Percentiles rank a stretch among this genome's conserved stretches.
These are phyloP conservation scores for Neurospora sp. DNA, from an alignment of 2,329 filamentous ascomycete genomes.

Conservation along the genomic window DNA sequence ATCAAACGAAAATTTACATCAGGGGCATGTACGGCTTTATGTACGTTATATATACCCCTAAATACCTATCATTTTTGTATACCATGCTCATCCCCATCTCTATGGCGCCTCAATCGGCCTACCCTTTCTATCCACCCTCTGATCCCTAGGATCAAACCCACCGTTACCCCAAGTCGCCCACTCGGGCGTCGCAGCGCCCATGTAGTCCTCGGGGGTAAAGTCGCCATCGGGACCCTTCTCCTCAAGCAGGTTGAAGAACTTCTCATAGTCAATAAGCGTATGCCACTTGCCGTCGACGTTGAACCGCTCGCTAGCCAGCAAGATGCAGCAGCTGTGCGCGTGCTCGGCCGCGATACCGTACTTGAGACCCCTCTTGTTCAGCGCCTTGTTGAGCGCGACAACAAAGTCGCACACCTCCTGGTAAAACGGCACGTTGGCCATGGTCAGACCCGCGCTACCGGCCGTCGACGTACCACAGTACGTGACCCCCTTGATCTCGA, in stretches of 20 bases:
- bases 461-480: constrained; percentile 89
- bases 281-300: constrained; percentile 71
- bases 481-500: constrained; percentile 94
- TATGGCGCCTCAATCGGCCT: constrained; percentile 44
- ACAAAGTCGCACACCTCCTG: constrained; percentile 82
- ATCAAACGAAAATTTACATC: neutral
- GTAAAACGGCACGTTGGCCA: constrained; percentile 96
- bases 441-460: constrained; percentile 77
- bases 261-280: constrained; percentile 81
- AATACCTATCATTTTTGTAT: neutral
- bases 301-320: constrained; percentile 79
- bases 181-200: constrained; percentile 73
- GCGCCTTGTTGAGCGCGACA: constrained; percentile 57
- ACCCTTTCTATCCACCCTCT: constrained; percentile 79
- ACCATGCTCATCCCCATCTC: constrained; percentile 9
- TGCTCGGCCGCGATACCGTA: constrained; percentile 95
- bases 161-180: constrained; percentile 95
- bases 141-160: constrained; percentile 85
- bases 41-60: neutral
- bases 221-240: constrained; percentile 53
- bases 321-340: constrained; percentile 85
- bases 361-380: constrained; percentile 59
- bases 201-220: constrained; percentile 85
- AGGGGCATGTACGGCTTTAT: neutral
- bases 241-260: constrained; percentile 79